A percentile compares a stretch with the other conserved stretches of the same genome.
These are phyloP conservation scores for Corylus avellana DNA, from an alignment of 306 rosid species.

Conservation along the genomic window DNA sequence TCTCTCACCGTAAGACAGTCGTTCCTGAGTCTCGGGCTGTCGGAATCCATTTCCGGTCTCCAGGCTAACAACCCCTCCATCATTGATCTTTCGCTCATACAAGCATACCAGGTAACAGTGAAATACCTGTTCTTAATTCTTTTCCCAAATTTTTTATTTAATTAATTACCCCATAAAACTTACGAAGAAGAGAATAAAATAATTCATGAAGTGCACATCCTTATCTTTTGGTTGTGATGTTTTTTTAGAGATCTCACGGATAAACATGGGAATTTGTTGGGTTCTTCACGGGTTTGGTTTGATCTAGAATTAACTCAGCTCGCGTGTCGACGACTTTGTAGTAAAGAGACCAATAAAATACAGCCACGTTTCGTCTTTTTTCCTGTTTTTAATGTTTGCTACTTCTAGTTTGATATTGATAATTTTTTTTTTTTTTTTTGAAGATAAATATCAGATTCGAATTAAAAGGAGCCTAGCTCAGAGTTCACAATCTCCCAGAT, in stretches of 20 bases:
- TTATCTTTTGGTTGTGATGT: background rate
- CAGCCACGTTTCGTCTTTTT: background rate
- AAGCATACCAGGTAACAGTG: conserved; percentile 67
- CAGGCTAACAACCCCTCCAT: conserved; percentile 75
- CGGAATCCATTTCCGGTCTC: conserved; percentile 51
- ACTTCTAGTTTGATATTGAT: too few relatives aligned
- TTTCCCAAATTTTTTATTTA: background rate
- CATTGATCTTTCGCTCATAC: conserved; percentile 60
- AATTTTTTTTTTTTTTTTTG: too few relatives aligned
- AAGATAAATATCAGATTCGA: too few relatives aligned
- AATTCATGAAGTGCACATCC: background rate
- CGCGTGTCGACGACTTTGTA: background rate
- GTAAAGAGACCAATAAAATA: background rate
- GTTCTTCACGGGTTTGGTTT: conserved; percentile 6
- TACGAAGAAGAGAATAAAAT: background rate
- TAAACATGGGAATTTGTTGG: background rate
- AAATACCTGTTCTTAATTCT: background rate
- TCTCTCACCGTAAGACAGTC: conserved; percentile 72
- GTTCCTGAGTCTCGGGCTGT: conserved; percentile 55
- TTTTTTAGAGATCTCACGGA: background rate
- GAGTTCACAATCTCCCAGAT: too few relatives aligned
- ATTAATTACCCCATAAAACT: background rate
- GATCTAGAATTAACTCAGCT: background rate
- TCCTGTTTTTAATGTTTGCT: background rate
- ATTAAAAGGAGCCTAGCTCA: too few relatives aligned